phyloP scores from a whole-genome alignment of 2,329 filamentous ascomycete species.

The Cyanodermella asteris region DNA sequence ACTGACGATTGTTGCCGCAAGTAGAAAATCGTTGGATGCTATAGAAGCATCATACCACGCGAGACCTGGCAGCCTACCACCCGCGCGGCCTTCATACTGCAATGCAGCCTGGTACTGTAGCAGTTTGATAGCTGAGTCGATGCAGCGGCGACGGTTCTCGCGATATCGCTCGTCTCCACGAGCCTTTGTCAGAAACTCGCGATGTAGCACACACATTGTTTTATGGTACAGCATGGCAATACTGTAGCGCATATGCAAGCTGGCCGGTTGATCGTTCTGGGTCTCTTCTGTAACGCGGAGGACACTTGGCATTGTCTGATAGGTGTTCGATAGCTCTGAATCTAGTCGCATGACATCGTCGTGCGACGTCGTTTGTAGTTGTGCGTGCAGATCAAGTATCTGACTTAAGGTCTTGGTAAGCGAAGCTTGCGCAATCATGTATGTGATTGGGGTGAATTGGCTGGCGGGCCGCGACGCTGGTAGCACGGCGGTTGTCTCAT shows the following conservation, averaged over 20 bases:
- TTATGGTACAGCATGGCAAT: constrained; percentile 75
- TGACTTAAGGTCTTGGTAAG: constrained; percentile 21
- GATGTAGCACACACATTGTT: constrained; percentile 69
- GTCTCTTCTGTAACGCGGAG: constrained; percentile 57
- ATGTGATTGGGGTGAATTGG: constrained; percentile 35
- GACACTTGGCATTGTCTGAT: constrained; percentile 54
- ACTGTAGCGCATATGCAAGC: constrained; percentile 64
- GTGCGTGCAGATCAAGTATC: constrained; percentile 21
- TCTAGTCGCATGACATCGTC: constrained; percentile 41
- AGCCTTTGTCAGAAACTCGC: constrained; percentile 63
- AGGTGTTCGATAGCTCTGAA: constrained; percentile 31
- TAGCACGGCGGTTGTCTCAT: constrained; percentile 29
- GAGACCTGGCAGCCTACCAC: constrained; percentile 48
- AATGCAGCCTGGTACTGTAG: constrained; percentile 57
- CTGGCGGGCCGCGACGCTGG: constrained; percentile 33
- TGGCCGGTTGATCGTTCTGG: constrained; percentile 42
- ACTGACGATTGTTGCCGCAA: constrained; percentile 66
- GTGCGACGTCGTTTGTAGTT: constrained; percentile 26
- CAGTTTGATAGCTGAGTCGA: constrained; percentile 69
- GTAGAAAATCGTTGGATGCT: constrained; percentile 64
- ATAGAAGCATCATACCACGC: constrained; percentile 62
- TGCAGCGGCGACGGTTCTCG: constrained; percentile 62
- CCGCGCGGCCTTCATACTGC: constrained; percentile 49
- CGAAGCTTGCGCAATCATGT: constrained; percentile 24
- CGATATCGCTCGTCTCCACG: constrained; percentile 60